Percentiles rank a stretch among this genome's conserved stretches.
phyloP scores from a whole-genome alignment of 805 yeast genomes.

The Candida railenensis region DNA sequence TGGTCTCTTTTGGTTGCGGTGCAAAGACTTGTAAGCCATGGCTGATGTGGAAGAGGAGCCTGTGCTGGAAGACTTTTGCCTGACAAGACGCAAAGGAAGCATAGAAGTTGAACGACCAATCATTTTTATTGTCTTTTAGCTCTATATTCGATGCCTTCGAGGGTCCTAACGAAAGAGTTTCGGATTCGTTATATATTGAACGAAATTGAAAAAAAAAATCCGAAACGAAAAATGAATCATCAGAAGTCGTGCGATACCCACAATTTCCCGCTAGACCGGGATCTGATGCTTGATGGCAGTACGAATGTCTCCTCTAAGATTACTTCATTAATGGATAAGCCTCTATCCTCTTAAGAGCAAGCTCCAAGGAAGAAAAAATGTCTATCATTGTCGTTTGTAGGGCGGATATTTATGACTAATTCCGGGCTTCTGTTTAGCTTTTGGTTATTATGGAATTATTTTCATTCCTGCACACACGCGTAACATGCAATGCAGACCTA shows the following conservation, averaged over 20 bases:
- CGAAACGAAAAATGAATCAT: neutral
- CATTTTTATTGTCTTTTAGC: neutral
- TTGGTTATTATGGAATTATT: too few species aligned
- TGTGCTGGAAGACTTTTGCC: conserved; percentile 39
- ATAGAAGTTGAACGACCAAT: neutral
- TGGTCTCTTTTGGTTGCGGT: conserved; percentile 83
- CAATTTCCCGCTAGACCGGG: neutral
- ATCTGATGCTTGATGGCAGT: too few species aligned
- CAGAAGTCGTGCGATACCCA: conserved; percentile 1
- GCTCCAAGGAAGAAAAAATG: too few species aligned
- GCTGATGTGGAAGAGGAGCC: conserved; percentile 71
- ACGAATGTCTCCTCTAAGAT: too few species aligned
- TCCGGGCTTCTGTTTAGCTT: too few species aligned
- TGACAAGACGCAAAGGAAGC: conserved; percentile 7
- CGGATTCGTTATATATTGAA: neutral
- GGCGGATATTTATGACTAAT: too few species aligned
- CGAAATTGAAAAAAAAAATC: neutral
- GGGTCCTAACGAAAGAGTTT: too few species aligned
- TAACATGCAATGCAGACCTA: too few species aligned
- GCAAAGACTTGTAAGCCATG: conserved; percentile 88
- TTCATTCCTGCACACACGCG: too few species aligned
- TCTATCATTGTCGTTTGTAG: too few species aligned
- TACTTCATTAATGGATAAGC: too few species aligned
- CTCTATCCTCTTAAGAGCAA: neutral
- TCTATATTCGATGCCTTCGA: too few species aligned